phyloP scores from a whole-genome alignment of 371 early-diverging fungal species.

The Quaeritorhiza haematococci region DNA sequence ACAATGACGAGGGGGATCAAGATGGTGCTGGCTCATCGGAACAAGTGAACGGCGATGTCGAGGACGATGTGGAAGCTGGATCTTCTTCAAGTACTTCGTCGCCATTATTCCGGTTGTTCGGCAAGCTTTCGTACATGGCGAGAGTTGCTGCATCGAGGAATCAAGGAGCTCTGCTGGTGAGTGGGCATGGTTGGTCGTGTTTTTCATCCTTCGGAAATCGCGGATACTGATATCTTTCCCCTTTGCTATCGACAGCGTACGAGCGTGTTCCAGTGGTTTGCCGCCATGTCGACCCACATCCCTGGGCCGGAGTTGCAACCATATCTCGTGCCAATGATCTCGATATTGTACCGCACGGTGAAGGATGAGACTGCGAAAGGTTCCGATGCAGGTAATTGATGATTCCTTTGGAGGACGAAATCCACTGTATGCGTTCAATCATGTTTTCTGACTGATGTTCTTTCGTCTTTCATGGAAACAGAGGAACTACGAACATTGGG shows the following conservation, averaged over 20 bases:
- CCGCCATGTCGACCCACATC: slow-evolving; percentile 72
- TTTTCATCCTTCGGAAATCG: background rate
- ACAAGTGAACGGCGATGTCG: slow-evolving; percentile 25
- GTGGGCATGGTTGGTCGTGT: background rate
- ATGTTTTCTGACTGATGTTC: too few species aligned
- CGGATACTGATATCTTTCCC: background rate
- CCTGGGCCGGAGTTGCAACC: slow-evolving; percentile 46
- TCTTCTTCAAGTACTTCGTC: background rate
- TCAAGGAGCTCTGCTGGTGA: slow-evolving; percentile 47
- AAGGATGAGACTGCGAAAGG: slow-evolving; percentile 68
- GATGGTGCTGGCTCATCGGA: too few species aligned
- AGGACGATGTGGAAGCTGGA: slow-evolving; percentile 25
- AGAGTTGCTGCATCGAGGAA: slow-evolving; percentile 54
- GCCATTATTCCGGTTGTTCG: slow-evolving; percentile 58
- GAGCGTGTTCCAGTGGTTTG: slow-evolving; percentile 83
- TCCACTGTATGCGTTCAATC: too few species aligned
- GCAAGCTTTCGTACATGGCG: slow-evolving; percentile 62
- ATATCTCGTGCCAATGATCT: slow-evolving; percentile 67
- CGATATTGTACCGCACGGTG: slow-evolving; percentile 75
- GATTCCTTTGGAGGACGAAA: too few species aligned
- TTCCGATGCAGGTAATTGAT: slow-evolving; percentile 45
- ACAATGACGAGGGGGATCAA: too few species aligned
- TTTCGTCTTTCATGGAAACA: too few species aligned
- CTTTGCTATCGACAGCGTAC: slow-evolving; percentile 51
- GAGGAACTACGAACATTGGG: slow-evolving; percentile 72